A percentile compares a stretch with the other conserved stretches of the same genome.
Conservation (phyloP, 805 yeast species). For the Candida hungchunana region DNA sequence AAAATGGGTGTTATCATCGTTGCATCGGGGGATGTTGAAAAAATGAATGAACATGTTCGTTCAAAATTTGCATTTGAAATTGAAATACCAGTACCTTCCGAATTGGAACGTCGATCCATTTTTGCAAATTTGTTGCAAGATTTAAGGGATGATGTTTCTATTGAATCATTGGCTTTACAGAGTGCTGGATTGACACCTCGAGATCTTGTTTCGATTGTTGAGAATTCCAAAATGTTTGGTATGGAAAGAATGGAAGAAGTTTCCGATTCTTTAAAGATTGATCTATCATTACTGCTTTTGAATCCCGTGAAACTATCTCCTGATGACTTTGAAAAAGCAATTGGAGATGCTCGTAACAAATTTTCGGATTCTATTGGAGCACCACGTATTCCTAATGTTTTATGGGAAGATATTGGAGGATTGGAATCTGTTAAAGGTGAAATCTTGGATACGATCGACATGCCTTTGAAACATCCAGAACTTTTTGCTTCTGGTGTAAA, state of each 20-base stretch:
- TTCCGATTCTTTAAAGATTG: conserved; percentile 11
- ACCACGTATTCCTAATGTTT: conserved; percentile 90
- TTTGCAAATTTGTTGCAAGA: conserved; percentile 44
- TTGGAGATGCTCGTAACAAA: conserved; percentile 77
- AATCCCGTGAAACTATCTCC: conserved; percentile 53
- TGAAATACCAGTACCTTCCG: conserved; percentile 72
- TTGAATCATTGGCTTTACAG: conserved; percentile 63
- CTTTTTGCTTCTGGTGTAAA: conserved; percentile 84
- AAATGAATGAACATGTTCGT: conserved; percentile 60
- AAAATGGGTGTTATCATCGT: conserved; percentile 44
- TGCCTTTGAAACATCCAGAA: conserved; percentile 93
- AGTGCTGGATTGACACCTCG: conserved; percentile 91
- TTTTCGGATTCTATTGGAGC: conserved; percentile 96
- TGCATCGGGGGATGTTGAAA: conserved; percentile 69
- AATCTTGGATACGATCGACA: conserved; percentile 90
- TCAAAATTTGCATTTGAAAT: conserved; percentile 74
- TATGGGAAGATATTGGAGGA: conserved; percentile 98
- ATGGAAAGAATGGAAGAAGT: conserved; percentile 41
- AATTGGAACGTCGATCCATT: conserved; percentile 63
- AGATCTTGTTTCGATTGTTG: conserved; percentile 69
- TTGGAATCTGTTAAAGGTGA: conserved; percentile 86
- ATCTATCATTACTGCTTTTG: conserved; percentile 30
- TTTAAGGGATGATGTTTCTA: conserved; percentile 47
- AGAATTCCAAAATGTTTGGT: conserved; percentile 55
- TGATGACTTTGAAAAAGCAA: conserved; percentile 62